These are phyloP conservation scores for Talaromyces sp. DNA, from an alignment of 2,329 filamentous ascomycete species.

Conservation along the genomic window DNA sequence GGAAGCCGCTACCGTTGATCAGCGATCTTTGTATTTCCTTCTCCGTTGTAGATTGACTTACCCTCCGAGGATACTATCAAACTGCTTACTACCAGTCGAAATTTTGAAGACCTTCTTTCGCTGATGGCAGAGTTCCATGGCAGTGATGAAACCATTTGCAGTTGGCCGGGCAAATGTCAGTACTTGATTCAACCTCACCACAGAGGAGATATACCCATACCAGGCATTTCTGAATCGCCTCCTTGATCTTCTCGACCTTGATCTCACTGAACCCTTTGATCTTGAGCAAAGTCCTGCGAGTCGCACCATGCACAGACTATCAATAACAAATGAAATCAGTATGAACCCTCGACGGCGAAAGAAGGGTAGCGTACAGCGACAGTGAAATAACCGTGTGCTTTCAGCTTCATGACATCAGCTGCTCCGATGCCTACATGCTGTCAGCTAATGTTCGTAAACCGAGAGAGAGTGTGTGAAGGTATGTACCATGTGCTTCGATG, in stretches of 20 bases:
- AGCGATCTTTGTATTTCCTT: background rate
- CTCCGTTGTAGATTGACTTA: constrained; percentile 27
- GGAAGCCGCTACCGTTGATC: constrained; percentile 54
- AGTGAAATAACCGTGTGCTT: constrained; percentile 61
- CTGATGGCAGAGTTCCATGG: constrained; percentile 60
- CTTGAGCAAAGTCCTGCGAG: constrained; percentile 58
- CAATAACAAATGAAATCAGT: background rate
- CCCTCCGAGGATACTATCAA: constrained; percentile 64
- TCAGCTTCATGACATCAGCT: constrained; percentile 64
- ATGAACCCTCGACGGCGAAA: background rate
- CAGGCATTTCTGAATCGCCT: constrained; percentile 61
- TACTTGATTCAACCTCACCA: background rate
- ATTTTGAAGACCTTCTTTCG: constrained; percentile 63
- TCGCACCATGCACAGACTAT: constrained; percentile 59
- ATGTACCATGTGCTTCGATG: constrained; percentile 61
- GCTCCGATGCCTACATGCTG: constrained; percentile 55
- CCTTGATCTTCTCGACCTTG: constrained; percentile 69
- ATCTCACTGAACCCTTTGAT: constrained; percentile 69
- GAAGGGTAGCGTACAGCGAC: constrained; percentile 49
- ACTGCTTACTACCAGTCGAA: constrained; percentile 67
- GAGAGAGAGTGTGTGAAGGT: background rate
- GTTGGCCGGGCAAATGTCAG: constrained; percentile 47
- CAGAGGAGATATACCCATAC: constrained; percentile 35
- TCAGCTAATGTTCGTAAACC: background rate
- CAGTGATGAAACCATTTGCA: constrained; percentile 62